phyloP scores from a whole-genome alignment of 1,139 yeast species.

The Candida tropicalis region DNA sequence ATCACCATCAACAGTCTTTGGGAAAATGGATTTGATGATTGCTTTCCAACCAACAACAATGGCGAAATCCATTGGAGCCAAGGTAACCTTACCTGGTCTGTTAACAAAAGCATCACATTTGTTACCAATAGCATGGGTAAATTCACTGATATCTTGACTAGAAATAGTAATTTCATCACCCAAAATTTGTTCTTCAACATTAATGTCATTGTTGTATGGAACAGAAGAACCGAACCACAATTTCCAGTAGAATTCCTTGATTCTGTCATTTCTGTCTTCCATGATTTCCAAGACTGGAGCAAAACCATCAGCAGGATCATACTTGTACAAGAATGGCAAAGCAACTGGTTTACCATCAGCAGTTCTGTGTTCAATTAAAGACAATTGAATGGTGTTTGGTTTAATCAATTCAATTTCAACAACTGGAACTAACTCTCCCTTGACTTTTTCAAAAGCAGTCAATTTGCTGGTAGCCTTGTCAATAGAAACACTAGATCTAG shows the following conservation, averaged over 20 bases:
- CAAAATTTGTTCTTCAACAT: constrained; percentile 67
- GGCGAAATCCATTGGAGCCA: constrained; percentile 99
- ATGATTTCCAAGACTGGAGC: constrained; percentile 92
- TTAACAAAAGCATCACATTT: constrained; percentile 94
- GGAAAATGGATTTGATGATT: constrained; percentile 96
- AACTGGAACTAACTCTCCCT: constrained; percentile 72
- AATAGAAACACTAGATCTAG: constrained; percentile 67
- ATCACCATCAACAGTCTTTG: constrained; percentile 94
- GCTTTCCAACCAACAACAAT: constrained; percentile 99
- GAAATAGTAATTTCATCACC: constrained; percentile 75
- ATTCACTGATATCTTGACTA: constrained; percentile 81
- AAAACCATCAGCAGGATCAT: constrained; percentile 84
- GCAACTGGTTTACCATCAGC: constrained; percentile 74
- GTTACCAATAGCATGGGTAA: constrained; percentile 97
- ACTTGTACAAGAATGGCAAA: constrained; percentile 76
- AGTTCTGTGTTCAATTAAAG: constrained; percentile 87
- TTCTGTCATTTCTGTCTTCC: constrained; percentile 89
- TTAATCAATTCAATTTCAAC: constrained; percentile 58
- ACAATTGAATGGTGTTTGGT: constrained; percentile 59
- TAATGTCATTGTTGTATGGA: constrained; percentile 63
- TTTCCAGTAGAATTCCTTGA: constrained; percentile 96
- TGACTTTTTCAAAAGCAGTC: constrained; percentile 67
- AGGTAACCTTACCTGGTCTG: constrained; percentile 79
- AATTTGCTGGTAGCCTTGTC: constrained; percentile 60
- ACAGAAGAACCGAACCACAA: constrained; percentile 83